Percentiles rank a stretch among this genome's conserved stretches.
Conservation (phyloP, 2,329 filamentous ascomycete species). For the Colletotrichum kahawae region DNA sequence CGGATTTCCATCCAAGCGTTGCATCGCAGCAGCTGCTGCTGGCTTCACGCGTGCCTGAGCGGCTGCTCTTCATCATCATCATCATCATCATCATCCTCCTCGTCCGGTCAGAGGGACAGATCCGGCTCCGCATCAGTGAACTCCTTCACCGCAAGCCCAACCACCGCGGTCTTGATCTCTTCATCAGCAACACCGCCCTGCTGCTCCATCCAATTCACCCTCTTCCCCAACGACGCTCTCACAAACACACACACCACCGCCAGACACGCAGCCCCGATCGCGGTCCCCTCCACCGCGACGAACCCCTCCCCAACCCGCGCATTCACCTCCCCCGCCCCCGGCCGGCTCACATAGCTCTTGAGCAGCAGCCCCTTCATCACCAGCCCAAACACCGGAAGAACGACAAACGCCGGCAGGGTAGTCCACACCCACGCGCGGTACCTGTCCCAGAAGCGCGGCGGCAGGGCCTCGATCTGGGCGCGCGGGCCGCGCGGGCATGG, state of each 20-base stretch:
- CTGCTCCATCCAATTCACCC: slow-evolving; percentile 13
- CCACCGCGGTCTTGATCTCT: not conserved
- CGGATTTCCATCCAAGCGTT: not conserved
- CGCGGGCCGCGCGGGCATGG: slow-evolving; percentile 21
- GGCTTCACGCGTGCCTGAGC: not conserved
- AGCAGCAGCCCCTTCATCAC: not conserved
- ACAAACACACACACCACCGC: not conserved
- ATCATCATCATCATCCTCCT: not conserved
- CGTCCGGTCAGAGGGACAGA: not conserved
- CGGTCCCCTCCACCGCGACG: not conserved
- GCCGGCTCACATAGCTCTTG: not conserved
- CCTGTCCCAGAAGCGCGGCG: slow-evolving; percentile 16
- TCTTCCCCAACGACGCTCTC: not conserved
- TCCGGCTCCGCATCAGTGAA: not conserved
- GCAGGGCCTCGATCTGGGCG: slow-evolving; percentile 15
- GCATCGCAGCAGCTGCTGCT: not conserved
- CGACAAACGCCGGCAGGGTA: not conserved
- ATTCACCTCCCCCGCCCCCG: not conserved
- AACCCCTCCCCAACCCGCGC: slow-evolving; percentile 5
- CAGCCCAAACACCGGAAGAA: not conserved
- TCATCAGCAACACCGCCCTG: not conserved
- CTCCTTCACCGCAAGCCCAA: not conserved
- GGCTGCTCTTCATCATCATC: not conserved
- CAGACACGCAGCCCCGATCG: not conserved
- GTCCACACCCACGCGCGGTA: slow-evolving; percentile 15